Base-by-base conservation (phyloP, 1,284 basidiomycete species). In the Volvariella volvacea region DNA sequence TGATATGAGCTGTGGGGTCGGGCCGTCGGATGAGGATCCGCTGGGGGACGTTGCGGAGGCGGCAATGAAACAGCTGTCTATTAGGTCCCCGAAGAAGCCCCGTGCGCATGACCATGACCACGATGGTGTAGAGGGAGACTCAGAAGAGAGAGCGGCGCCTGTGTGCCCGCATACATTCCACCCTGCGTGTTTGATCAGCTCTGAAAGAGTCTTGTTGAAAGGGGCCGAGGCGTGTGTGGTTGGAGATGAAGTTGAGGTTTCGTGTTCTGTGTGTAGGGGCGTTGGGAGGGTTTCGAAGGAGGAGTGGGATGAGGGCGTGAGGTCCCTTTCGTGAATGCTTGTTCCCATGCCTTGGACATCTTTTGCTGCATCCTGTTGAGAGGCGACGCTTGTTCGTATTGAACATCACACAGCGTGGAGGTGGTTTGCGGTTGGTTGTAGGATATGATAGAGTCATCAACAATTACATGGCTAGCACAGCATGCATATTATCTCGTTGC, bases 11-110 rank as follows among this genome's bases (percentile, higher is more conserved):
- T 88, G 85, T 58, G 83, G 81, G 2, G 55, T 86, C 20, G 86
- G 83, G 0, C 85, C 85, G 4, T 78, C 76, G 3, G 85, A 88
- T 50, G 85, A 88, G 17, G 83, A 88, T 44, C 85, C 83, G 9
- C 64, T 55, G 50, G 68, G 65, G 21, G 57, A 55, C 39, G 48
- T 56, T 28, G 57, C 53, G 16, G 64, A 59, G 9, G 52, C 57
- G 9, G 54, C 51, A 21, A 61, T 65, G 50, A 70, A 68, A 52
- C 75, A 76, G 57, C 55, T 81, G 34, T 53, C 50, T 15, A 74
- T 84, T 33, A 60, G 64, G 25, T 55, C 61, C 1, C 44, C 54
- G 33, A 42, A 40, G 6, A 31, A 31, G 9, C n/a, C n/a, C 30
- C 9, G n/a, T 9, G n/a, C 9, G 9, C 30, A 31, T n/a, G 9